Evolutionary conservation across 2,329 filamentous ascomycete species (phyloP), one percentile per base, ranked within the genome.

Genomic region (Ceratocystis diversiconidia): DNA sequence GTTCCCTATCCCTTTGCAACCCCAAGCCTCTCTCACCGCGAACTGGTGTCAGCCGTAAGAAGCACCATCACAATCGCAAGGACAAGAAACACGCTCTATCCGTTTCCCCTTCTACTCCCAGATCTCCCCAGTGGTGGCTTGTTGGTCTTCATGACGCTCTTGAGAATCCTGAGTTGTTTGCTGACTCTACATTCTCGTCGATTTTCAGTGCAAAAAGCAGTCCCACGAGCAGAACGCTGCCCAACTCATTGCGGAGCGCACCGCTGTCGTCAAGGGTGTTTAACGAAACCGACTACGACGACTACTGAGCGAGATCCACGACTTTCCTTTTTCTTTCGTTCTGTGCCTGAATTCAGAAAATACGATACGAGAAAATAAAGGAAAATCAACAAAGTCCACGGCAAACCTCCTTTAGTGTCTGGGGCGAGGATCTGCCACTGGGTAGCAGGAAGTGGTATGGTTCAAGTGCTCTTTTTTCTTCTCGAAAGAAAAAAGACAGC

Each of bases 161-260:
- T 62, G 72, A 75, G 65, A 71, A 73, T 70, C 67, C 72, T 64
- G 69, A 73, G 70, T 72, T 65, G 28, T 60, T 41, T 55, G 43
- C 75, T 77, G 73, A 77, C 74, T 59, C 48, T 48, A 72, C 68
- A 48, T 22, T 22, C 66, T 64, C 63, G 67, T 36, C 41, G 36
- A n/a, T 3, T 19, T 15, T n/a, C 73, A 87, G 85, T 96, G 92
- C 82, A 96, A 96, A 82, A 94, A 95, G 80, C 91, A 96, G 76
- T 92, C 90, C 61, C 90, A 96, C 77, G 90, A 95, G 75, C 86
- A 91, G 70, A 99, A 99, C 75, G 89, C 90, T 67, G 88, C 91
- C 70, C 92, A 95, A 78, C 80, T 99, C 73, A 90, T 96, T 76
- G 85, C 86, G 66, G 92, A 99, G 81, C 83, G 92, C 73, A 99